Base-by-base conservation (phyloP, 805 yeast species). In the Ogataea minuta region DNA sequence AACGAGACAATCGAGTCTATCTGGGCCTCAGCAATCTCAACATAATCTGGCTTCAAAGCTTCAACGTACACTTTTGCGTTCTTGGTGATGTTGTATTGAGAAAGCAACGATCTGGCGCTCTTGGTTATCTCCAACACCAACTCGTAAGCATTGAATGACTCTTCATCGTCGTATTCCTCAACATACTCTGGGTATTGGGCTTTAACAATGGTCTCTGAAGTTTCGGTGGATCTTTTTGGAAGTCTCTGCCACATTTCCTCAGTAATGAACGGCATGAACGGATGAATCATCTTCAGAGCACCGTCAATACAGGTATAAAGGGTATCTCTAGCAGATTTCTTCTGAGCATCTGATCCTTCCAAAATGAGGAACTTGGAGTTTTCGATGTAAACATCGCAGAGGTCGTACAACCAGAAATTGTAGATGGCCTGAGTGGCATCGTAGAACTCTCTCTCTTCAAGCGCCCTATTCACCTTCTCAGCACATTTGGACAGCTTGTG, bases 191-290 rank as follows among this genome's bases (percentile, higher is more conserved):
- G 99, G 71, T 80, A 93, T 34, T 71, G 53, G 28, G 96, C 95
- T 59, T 78, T 77, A 36, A 80, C 81, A 62, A 93, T 88, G 14
- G 96, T 75, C 36, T 64, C 69, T 19, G 88, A 71, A 15, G 67
- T 66, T 55, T 86, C 96, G 38, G 79, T 68, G 6, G 77, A 74
- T 61, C 96, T 81, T 58, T 84, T 83, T 55, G 98, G 98, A 58
- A 93, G 71, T 68, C 98, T 86, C 72, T 93, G 99, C 97, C 97
- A 93, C 86, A 93, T 79, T 73, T 93, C 99, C 68, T 93, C 99
- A 33, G 98, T 83, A 52, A 93, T 72, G 62, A 79, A 93, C 27
- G 99, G 99, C 99, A 93, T 93, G 73, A 88, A 93, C 63, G 99
- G 99, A 62, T 91, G 98, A 53, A 91, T 93, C 70, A 93, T 62